A percentile compares a stretch with the other conserved stretches of the same genome.
Evolutionary conservation across 2,329 filamentous ascomycete genomes (phyloP).

Genomic region (Clarireedia homoeocarpa): DNA sequence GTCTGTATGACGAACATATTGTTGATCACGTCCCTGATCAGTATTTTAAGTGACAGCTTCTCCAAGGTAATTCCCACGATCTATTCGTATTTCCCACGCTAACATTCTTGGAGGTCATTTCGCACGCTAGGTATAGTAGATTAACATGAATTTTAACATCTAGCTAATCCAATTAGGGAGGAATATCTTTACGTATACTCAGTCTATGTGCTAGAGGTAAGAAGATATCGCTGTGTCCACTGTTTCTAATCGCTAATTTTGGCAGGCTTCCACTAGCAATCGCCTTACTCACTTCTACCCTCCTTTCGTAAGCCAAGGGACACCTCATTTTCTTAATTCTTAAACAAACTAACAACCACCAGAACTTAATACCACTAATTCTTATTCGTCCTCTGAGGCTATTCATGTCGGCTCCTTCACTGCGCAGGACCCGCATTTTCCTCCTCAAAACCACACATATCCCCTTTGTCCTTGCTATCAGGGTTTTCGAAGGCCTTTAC

Average conservation of each 20-base stretch:
- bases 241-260: not conserved
- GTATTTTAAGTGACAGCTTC: conserved; percentile 71
- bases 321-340: no score
- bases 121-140: conserved; percentile 36
- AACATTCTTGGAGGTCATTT: conserved; percentile 38
- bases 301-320: conserved; percentile 37
- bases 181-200: conserved; percentile 75
- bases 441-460: conserved; percentile 57
- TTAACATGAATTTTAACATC: not conserved
- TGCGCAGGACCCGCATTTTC: conserved; percentile 54
- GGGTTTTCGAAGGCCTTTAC: conserved; percentile 40
- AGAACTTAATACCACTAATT: conserved; percentile 64
- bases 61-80: conserved; percentile 12
- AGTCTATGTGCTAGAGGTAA: conserved; percentile 50
- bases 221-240: not conserved
- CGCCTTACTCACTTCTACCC: conserved; percentile 63
- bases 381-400: conserved; percentile 66
- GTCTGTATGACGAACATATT: conserved; percentile 71
- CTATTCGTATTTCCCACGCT: not conserved
- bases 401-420: conserved; percentile 54
- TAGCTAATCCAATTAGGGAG: conserved; percentile 37
- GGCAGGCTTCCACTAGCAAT: conserved; percentile 57
- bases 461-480: conserved; percentile 61
- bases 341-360: no score
- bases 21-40: conserved; percentile 69